Conservation (phyloP, 768 basidiomycete genomes). For the Leccinum boreale region DNA sequence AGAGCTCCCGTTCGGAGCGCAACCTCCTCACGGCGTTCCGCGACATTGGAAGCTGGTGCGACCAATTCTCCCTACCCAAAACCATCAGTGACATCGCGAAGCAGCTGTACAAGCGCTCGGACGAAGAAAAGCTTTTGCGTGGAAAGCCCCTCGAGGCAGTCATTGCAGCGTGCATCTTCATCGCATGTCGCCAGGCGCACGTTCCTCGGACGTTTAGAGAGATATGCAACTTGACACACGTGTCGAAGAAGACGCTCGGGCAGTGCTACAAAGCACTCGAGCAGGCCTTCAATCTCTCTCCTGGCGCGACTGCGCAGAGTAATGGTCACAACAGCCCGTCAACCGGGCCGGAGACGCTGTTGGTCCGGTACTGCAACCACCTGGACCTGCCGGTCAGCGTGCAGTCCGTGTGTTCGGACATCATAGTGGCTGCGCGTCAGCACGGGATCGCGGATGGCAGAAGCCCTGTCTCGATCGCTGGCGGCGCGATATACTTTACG, state of each 20-base stretch:
- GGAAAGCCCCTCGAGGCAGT: constrained; percentile 91
- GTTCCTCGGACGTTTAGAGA: constrained; percentile 96
- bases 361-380: constrained; percentile 93
- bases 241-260: constrained; percentile 93
- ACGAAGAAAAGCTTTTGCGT: constrained; percentile 90
- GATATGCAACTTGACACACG: constrained; percentile 89
- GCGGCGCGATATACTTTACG: constrained; percentile 92
- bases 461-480: constrained; percentile 97
- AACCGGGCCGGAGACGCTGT: constrained; percentile 79
- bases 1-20: constrained; percentile 76
- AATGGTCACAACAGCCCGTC: constrained; percentile 38
- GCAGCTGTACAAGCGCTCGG: constrained; percentile 94
- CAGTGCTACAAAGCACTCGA: constrained; percentile 90
- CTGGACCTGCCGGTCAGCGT: constrained; percentile 80
- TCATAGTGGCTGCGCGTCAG: constrained; percentile 75
- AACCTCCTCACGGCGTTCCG: constrained; percentile 87
- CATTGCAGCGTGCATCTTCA: constrained; percentile 97
- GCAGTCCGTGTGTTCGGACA: constrained; percentile 79
- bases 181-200: constrained; percentile 92
- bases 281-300: constrained; percentile 82
- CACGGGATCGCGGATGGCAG: constrained; percentile 91
- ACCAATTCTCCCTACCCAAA: constrained; percentile 90
- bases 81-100: constrained; percentile 95
- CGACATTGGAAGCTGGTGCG: constrained; percentile 92
- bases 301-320: constrained; percentile 66